Base-by-base conservation (phyloP, 2,329 filamentous ascomycete species). In the Emergomyces orientalis region DNA sequence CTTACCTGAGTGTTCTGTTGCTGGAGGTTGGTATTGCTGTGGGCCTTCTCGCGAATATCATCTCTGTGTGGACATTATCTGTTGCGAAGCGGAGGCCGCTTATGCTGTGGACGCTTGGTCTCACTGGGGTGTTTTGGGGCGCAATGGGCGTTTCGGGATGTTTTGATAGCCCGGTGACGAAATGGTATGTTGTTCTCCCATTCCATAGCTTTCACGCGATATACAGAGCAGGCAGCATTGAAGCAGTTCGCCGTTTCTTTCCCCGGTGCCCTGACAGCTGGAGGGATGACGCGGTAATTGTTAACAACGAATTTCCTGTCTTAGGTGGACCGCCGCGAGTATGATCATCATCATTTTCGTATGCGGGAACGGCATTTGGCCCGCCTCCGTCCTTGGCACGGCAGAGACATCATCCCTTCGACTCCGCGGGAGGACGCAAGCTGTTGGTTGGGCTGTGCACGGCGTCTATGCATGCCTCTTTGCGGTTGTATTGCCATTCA, bases 401-500 rank as follows among this genome's bases (percentile, higher is more conserved):
- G 71, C 70, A 13, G 75, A 77, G 63, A 66, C 72, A 6, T 75
- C 73, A 2, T 69, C 74, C 0, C 66, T 76, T 9, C 68, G 71
- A 27, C 72, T 78, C 1, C 74, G 75, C 8, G 72, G 74, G 6
- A 75, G 75, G 60, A 71, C 75, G 1, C 73, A 75, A 63, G 73
- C 74, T 5, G 63, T 78, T 17, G 75, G 74, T 3, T 80, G 80
- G 70, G 71, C 79, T 2, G 69, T 75, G 2, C 75, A 76, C 0
- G 75, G 77, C 1, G 69, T 78, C 0, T 69, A 74, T 4, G 76
- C 75, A 34, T 77, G 77, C 2, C 69, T 78, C 56, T 78, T 82
- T 62, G 76, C 76, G 0, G 73, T 83, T 41, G 74, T 76, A 1
- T 68, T 83, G 0, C 81, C 82, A 0, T 84, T 82, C 62, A 77